Conservation (phyloP, 768 basidiomycete species). For the Lentinula lateritia region DNA sequence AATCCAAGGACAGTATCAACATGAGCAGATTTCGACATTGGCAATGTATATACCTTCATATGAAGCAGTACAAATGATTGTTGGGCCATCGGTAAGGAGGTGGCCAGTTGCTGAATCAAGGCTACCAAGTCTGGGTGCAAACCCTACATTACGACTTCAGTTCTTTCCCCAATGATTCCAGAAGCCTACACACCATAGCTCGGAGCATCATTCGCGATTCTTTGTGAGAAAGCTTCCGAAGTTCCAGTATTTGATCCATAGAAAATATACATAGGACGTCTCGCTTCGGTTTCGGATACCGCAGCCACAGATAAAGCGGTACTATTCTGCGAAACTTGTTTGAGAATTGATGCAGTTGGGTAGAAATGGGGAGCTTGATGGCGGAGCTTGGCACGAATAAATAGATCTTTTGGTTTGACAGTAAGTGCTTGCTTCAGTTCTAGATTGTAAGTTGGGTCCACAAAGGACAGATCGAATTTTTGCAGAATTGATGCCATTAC, state of each 20-base stretch:
- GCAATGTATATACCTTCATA: slow-evolving; percentile 31
- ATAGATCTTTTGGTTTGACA: slow-evolving; percentile 39
- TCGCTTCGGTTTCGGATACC: slow-evolving; percentile 1
- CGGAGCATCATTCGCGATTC: slow-evolving; percentile 32
- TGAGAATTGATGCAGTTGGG: slow-evolving; percentile 13
- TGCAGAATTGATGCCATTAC: slow-evolving; percentile 36
- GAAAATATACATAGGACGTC: slow-evolving; percentile 29
- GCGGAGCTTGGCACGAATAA: slow-evolving; percentile 33
- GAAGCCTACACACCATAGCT: slow-evolving; percentile 24
- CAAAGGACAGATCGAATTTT: slow-evolving; percentile 38
- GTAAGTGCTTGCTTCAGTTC: slow-evolving; percentile 39
- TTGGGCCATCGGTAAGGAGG: slow-evolving; percentile 37
- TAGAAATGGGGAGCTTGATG: slow-evolving; percentile 12
- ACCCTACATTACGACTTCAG: slow-evolving; percentile 21
- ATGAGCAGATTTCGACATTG: neutral
- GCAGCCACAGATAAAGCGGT: neutral
- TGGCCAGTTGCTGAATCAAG: slow-evolving; percentile 32
- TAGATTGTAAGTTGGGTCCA: slow-evolving; percentile 38
- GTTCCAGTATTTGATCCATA: slow-evolving; percentile 46
- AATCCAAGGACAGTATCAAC: neutral
- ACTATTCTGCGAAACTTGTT: slow-evolving; percentile 8
- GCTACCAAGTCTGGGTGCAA: slow-evolving; percentile 30
- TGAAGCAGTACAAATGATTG: slow-evolving; percentile 40
- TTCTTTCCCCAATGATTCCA: neutral
- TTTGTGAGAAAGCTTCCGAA: slow-evolving; percentile 41